These are phyloP conservation scores for Phytophthora litchii DNA, from an alignment of 352 stramenopile species.

Conservation along the genomic window DNA sequence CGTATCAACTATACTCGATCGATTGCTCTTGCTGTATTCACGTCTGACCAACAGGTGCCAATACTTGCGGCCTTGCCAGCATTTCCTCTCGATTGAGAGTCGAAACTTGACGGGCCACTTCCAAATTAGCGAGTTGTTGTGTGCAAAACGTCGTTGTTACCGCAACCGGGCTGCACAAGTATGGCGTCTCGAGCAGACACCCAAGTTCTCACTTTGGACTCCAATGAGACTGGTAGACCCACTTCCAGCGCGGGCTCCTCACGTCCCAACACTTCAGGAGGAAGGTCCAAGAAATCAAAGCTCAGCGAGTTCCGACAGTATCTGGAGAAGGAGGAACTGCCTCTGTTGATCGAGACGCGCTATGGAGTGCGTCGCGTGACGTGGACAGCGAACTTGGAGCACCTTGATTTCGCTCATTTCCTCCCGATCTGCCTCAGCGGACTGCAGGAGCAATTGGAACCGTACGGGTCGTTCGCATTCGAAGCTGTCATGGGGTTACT, in stretches of 20 bases:
- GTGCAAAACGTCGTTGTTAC: constrained; percentile 1
- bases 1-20: too few species aligned
- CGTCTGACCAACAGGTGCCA: too few species aligned
- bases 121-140: constrained; percentile 4
- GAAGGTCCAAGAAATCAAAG: constrained; percentile 58
- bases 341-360: constrained; percentile 57
- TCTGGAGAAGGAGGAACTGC: constrained; percentile 70
- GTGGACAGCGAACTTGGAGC: constrained; percentile 63
- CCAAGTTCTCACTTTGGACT: constrained; percentile 65
- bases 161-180: not conserved
- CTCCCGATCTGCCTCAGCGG: constrained; percentile 77
- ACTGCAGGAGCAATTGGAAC: constrained; percentile 76
- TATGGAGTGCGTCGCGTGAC: constrained; percentile 50
- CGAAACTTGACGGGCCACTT: constrained; percentile 1
- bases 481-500: constrained; percentile 69
- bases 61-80: too few species aligned
- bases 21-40: too few species aligned
- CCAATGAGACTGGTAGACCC: constrained; percentile 11
- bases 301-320: constrained; percentile 78
- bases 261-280: constrained; percentile 54
- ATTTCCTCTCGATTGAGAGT: too few species aligned
- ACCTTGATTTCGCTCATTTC: constrained; percentile 67
- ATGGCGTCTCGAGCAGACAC: constrained; percentile 36
- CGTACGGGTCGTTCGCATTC: constrained; percentile 75
- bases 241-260: constrained; percentile 16